Conservation (phyloP, 441 rosid genomes). For the Mallotus japonicus region DNA sequence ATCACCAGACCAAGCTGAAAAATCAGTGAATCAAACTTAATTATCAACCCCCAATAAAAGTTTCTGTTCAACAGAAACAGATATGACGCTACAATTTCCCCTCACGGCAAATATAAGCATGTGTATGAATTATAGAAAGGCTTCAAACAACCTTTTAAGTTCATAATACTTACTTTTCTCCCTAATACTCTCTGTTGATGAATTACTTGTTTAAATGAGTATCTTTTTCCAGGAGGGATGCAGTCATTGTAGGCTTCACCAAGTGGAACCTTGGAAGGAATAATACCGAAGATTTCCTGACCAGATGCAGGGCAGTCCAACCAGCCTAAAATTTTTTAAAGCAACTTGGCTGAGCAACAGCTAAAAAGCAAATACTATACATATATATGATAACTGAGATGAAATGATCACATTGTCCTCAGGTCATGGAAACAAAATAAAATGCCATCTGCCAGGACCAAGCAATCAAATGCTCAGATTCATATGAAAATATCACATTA, state of each 20-base stretch:
- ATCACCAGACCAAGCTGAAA: conserved; percentile 96
- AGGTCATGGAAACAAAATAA: not conserved
- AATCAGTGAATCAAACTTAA: conserved; percentile 18
- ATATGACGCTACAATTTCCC: not conserved
- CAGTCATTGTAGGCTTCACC: conserved; percentile 69
- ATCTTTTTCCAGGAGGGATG: conserved; percentile 93
- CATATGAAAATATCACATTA: not conserved
- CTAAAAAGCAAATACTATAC: not conserved
- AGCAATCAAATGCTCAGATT: conserved; percentile 27
- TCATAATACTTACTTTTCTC: conserved; percentile 59
- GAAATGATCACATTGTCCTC: not conserved
- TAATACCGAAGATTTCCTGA: conserved; percentile 57
- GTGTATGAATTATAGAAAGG: not conserved
- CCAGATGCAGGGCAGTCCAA: conserved; percentile 87
- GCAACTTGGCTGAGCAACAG: not conserved
- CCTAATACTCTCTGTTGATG: conserved; percentile 71
- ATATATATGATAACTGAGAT: not conserved
- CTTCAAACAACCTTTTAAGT: not conserved
- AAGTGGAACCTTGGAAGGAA: conserved; percentile 98
- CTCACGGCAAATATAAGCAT: not conserved
- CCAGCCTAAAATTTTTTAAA: conserved; percentile 63
- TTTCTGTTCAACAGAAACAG: conserved; percentile 6
- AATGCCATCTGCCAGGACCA: not conserved
- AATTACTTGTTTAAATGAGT: conserved; percentile 88
- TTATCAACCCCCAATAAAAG: not conserved